Percentiles rank a stretch among this genome's conserved stretches.
phyloP scores from a whole-genome alignment of 106 monocot species.

The Agapanthus africanus region DNA sequence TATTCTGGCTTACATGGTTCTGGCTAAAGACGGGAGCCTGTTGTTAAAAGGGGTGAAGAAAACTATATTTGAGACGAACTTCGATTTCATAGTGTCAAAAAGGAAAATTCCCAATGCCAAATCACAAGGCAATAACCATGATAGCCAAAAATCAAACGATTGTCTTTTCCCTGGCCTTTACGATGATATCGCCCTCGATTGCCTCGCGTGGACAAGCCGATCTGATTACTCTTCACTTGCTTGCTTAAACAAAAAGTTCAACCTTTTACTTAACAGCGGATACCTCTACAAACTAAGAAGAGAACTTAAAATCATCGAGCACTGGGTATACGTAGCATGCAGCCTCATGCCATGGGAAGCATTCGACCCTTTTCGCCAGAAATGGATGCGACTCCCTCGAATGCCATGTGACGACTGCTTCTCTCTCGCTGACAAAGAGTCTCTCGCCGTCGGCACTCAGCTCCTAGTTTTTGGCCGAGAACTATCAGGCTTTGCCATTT shows the following conservation, averaged over 20 bases:
- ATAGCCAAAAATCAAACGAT: conserved; percentile 35
- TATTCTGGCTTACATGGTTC: conserved; percentile 33
- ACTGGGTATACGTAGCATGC: conserved; percentile 74
- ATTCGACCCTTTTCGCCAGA: conserved; percentile 53
- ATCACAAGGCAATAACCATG: conserved; percentile 15
- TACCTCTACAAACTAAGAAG: conserved; percentile 69
- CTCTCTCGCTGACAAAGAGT: conserved; percentile 81
- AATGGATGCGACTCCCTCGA: conserved; percentile 74
- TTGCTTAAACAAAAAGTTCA: conserved; percentile 53
- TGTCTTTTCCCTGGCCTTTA: conserved; percentile 54
- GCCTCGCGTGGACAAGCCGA: conserved; percentile 50
- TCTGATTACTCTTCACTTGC: conserved; percentile 73
- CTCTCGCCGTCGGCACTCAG: conserved; percentile 77
- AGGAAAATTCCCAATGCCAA: conserved; percentile 15
- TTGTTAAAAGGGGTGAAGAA: conserved; percentile 19
- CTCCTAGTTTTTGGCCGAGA: conserved; percentile 96
- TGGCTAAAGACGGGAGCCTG: conserved; percentile 31
- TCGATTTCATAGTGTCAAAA: conserved; percentile 6
- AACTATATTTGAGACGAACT: conserved; percentile 13
- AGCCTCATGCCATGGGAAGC: conserved; percentile 82
- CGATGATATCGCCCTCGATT: conserved; percentile 61
- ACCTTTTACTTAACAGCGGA: conserved; percentile 48
- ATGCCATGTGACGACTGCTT: conserved; percentile 95
- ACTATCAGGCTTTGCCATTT: conserved; percentile 59
- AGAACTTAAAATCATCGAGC: conserved; percentile 50